Evolutionary conservation across 2,329 filamentous ascomycete genomes (phyloP), one percentile per base, ranked within the genome.

Genomic region (Alternaria metachromatica): DNA sequence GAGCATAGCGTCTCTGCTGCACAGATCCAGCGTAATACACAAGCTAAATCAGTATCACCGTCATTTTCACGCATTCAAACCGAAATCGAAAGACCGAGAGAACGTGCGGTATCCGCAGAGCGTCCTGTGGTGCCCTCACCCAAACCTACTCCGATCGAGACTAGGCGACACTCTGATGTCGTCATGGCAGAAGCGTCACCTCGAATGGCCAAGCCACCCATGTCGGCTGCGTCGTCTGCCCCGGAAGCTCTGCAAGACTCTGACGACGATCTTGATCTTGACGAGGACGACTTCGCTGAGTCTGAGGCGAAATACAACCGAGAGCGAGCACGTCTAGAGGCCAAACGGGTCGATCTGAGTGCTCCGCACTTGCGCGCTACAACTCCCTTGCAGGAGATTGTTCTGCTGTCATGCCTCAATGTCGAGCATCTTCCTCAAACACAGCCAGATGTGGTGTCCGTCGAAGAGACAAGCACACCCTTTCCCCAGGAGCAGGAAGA

Each of bases 261-360:
- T 21, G 83, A 85, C 20, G 83, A 85, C 55, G 82, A 82, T 53
- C 75, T 83, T 56, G 82, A 84, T 65, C 74, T 83, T 11, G 80
- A 82, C 33, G 82, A 85, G 61, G 82, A 75, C 33, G 80, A 84
- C 57, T 80, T 82, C 56, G 81, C 81, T 9, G 78, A 83, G 30
- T 80, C 80, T 20, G 81, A 84, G 70, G 81, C 80, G 6, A 84
- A 82, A 53, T 84, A 83, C 64, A 82, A 83, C 46, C 76, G 80
- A 10, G 79, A 83, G 61, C 83, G 83, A 66, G 74, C 82, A 12
- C 75, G 78, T 53, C 75, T 85, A 6, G 81, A 82, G 65, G 75
- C 81, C 5, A 80, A 81, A 63, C 77, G 81, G 57, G 75, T 82
- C 21, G 82, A 85, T 59, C 66, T 85, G 8, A 82, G 80, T 65